Base-by-base conservation (phyloP, 768 basidiomycete species). In the Tricholoma flavovirens region DNA sequence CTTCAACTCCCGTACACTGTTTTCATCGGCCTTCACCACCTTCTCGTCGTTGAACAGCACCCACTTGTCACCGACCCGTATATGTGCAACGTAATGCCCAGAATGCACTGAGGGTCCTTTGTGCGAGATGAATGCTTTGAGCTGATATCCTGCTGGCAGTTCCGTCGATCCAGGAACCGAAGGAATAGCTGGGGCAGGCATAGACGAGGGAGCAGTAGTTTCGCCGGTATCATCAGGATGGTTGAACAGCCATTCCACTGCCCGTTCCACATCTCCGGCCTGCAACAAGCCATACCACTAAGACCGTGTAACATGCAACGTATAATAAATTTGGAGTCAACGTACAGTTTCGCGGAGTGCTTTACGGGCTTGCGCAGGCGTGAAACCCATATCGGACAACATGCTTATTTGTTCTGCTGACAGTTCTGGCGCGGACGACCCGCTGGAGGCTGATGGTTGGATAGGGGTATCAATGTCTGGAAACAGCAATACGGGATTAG, bases 31-130 rank as follows among this genome's bases (percentile, higher is more conserved):
- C 69, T 81, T 85, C 9, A 97, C 94, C 3, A 95, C 94, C 74
- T 94, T 96, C 73, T 95, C 93, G 66, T 98, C 96, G 64, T 98
- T 97, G 70, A 94, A 97, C 64, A 98, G 69, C 55, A 95, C 88
- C 93, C 96, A 96, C 9, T 78, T 77, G 19, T 77, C 81, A 32
- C 73, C 81, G 5, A 68, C 65, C 53, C 79, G 74, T 29, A 92
- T 78, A 65, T 95, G 91, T 22, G 90, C 90, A 11, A 95, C 91
- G 64, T 97, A 96, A 63, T 93, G 95, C 0, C 88, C 95, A 0
- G 93, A 96, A 66, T 98, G 96, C 22, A 95, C 93, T 0, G 91
- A 94, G 0, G 91, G 90, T 0, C 96, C 95, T 65, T 97, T 98
- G 76, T 99, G 96, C 50, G 94, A 97, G 64, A 99, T 85, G 75